Evolutionary conservation across 371 early-diverging fungal species (phyloP), one percentile per base, ranked within the genome.

Genomic region (Dipsacomyces acuminosporus): DNA sequence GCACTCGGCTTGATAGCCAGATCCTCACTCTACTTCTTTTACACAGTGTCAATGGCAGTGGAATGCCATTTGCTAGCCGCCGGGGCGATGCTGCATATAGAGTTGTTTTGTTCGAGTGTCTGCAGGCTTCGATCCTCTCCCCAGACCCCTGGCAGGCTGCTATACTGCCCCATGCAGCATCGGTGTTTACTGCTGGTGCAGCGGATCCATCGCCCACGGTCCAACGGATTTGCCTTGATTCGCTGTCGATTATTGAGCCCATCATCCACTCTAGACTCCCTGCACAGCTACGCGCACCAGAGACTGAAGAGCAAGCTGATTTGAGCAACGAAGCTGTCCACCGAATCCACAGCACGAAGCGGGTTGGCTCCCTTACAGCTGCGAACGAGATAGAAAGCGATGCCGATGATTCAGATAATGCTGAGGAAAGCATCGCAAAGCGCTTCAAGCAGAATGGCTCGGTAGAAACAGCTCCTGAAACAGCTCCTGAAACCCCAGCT

Each of bases 121-220:
- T 71, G 14, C 45, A 57, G 21, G 67, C 61, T 9, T 64, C 71
- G 9, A 24, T 71, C n/a, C 24, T 61, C 45, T 66, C 71, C 43
- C 71, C 71, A 2, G 65, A 65, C 44, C 57, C 64, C 3, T 66
- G 67, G 71, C 57, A 61, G 3, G 51, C 45, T 48, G 69, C 71
- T 8, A 51, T 71, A 40, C n/a, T 71, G 36, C 69, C 69, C 0
- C 71, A 71, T 24, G 62, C 62, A 5, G 22, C 69, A 11, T 51
- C 64, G 8, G 46, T 52, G 15, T 64, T 70, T 23, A 59, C 33
- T 0, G 65, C 66, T 1, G 65, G 70, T 3, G 53, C 59, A 19
- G 45, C 24, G 1, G 56, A 56, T 22, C 19, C 45, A 2, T 64
- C 70, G 1, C 25, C 33, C 8, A 40, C 23, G 2, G 54, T 70